Conservation (phyloP, 2,329 filamentous ascomycete species). For the Trichoderma koningiopsis region DNA sequence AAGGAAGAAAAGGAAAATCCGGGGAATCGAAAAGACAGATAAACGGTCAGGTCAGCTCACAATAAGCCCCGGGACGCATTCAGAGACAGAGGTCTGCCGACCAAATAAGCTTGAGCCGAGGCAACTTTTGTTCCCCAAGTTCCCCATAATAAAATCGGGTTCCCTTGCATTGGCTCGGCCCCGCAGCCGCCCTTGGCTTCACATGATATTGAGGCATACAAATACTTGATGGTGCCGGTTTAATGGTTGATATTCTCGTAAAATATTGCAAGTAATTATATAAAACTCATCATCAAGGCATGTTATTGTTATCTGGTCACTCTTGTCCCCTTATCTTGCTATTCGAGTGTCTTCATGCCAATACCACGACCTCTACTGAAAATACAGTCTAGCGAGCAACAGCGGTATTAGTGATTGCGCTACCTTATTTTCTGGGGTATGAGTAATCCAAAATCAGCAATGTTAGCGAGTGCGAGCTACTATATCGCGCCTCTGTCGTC, state of each 20-base stretch:
- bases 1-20: not conserved
- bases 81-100: not conserved
- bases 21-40: not conserved
- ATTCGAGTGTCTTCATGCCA: not conserved
- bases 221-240: not conserved
- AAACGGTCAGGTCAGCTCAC: not conserved
- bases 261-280: not conserved
- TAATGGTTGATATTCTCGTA: not conserved
- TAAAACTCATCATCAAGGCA: not conserved
- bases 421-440: not conserved
- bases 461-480: not conserved
- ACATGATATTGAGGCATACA: not conserved
- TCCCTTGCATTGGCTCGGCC: conserved; percentile 4
- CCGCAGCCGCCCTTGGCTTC: not conserved
- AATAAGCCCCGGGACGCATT: not conserved
- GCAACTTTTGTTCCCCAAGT: not conserved
- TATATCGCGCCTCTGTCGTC: not conserved
- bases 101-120: conserved; percentile 2
- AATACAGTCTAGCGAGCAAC: not conserved
- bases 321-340: not conserved
- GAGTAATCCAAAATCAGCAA: conserved; percentile 3
- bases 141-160: not conserved
- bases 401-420: not conserved
- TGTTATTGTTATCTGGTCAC: not conserved
- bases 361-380: not conserved